These are phyloP conservation scores for Myriosclerotinia scirpicola DNA, from an alignment of 2,329 filamentous ascomycete species.

Conservation along the genomic window DNA sequence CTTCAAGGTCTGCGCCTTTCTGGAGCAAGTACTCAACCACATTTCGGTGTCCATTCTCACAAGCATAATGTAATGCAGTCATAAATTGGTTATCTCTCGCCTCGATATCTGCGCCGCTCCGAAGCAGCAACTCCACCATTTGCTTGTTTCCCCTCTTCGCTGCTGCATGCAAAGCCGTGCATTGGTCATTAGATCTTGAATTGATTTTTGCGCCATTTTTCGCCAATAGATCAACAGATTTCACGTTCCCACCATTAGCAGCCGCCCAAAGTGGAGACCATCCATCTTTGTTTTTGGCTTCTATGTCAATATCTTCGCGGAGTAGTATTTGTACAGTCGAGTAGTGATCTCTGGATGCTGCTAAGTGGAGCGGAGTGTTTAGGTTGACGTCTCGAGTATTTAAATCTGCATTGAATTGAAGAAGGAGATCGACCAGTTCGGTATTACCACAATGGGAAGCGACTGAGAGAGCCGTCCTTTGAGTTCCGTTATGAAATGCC, in stretches of 20 bases:
- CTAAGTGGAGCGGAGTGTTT: conserved; percentile 9
- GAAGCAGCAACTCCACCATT: conserved; percentile 23
- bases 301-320: conserved; percentile 14
- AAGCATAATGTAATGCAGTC: conserved; percentile 23
- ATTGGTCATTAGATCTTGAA: conserved; percentile 22
- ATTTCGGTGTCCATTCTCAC: conserved; percentile 11
- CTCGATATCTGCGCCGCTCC: conserved; percentile 20
- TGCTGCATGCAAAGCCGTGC: conserved; percentile 24
- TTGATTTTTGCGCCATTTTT: conserved; percentile 23
- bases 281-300: conserved; percentile 15
- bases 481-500: not conserved
- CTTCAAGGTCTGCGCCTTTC: conserved; percentile 22
- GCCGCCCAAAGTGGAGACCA: conserved; percentile 22
- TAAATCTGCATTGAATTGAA: conserved; percentile 4
- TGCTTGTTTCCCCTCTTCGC: conserved; percentile 21
- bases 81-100: conserved; percentile 21
- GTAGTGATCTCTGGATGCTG: conserved; percentile 8
- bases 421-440: conserved; percentile 6
- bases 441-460: conserved; percentile 10
- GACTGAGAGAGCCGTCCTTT: conserved; percentile 13
- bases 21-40: conserved; percentile 19
- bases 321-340: conserved; percentile 6
- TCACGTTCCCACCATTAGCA: conserved; percentile 21
- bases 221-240: conserved; percentile 23
- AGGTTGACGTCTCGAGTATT: not conserved